phyloP scores from a whole-genome alignment of 2,329 filamentous ascomycete species.

The Aureobasidium subglaciale region DNA sequence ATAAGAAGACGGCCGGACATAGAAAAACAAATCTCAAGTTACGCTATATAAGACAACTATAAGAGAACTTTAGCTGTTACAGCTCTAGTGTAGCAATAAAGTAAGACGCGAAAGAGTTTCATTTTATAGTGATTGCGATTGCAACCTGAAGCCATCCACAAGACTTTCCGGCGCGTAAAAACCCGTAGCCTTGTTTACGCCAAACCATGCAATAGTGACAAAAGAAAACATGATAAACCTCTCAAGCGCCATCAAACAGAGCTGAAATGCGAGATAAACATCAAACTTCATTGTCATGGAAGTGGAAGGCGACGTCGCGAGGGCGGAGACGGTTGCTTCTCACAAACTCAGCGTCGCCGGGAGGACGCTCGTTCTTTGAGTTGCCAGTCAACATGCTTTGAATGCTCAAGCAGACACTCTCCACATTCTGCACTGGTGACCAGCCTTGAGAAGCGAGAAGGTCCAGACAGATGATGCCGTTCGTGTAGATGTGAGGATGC shows the following conservation, averaged over 20 bases:
- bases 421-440: slow-evolving; percentile 94
- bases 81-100: too few species aligned
- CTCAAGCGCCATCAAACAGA: neutral
- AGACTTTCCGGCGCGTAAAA: too few species aligned
- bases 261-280: neutral
- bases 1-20: neutral
- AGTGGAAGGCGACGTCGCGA: slow-evolving; percentile 85
- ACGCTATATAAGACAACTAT: too few species aligned
- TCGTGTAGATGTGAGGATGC: slow-evolving; percentile 96
- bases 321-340: slow-evolving; percentile 70
- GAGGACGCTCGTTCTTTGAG: slow-evolving; percentile 80
- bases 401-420: slow-evolving; percentile 93
- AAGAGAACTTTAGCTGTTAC: too few species aligned
- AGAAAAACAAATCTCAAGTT: neutral
- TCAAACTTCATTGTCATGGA: slow-evolving; percentile 70
- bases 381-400: slow-evolving; percentile 99
- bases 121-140: too few species aligned
- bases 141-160: too few species aligned
- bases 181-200: too few species aligned
- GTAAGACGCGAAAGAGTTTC: too few species aligned
- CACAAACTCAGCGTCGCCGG: slow-evolving; percentile 86
- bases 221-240: neutral
- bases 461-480: slow-evolving; percentile 97
- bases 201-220: neutral
- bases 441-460: slow-evolving; percentile 81